These are phyloP conservation scores for Globisporangium parvum DNA, from an alignment of 352 stramenopile genomes.

Conservation along the genomic window DNA sequence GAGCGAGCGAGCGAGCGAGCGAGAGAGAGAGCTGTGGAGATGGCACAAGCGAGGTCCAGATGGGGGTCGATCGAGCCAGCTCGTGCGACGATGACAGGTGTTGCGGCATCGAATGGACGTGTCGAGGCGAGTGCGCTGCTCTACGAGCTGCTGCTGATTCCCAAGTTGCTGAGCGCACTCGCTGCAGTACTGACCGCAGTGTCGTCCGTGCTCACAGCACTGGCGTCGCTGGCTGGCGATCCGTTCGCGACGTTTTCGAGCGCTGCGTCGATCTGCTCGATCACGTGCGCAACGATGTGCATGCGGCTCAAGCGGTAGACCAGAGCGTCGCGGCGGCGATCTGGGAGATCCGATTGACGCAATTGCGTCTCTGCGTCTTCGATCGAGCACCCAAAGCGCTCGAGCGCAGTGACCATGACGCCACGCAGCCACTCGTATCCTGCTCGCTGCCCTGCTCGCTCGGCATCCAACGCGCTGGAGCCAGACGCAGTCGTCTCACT, in stretches of 20 bases:
- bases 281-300: constrained; percentile 28
- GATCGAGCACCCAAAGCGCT: constrained; percentile 16
- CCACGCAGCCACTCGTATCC: constrained; percentile 14
- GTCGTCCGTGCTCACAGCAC: not conserved
- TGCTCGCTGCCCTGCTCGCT: not conserved
- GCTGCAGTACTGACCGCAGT: not conserved
- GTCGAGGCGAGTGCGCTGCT: not conserved
- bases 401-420: constrained; percentile 11
- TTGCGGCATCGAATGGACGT: not conserved
- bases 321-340: constrained; percentile 33
- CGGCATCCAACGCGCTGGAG: not conserved
- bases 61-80: no score
- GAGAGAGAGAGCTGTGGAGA: no score
- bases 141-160: not conserved
- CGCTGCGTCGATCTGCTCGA: constrained; percentile 34
- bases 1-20: no score
- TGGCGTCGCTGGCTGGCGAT: not conserved
- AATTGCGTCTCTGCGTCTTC: constrained; percentile 24
- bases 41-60: no score
- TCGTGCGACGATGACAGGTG: not conserved
- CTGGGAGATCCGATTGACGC: constrained; percentile 7
- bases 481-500: no score
- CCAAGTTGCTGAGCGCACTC: not conserved
- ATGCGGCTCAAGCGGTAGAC: constrained; percentile 40
- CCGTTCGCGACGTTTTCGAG: constrained; percentile 5